Evolutionary conservation across 2,329 filamentous ascomycete species (phyloP), one percentile per base, ranked within the genome.

Genomic region (Pyrenochaeta sp.): DNA sequence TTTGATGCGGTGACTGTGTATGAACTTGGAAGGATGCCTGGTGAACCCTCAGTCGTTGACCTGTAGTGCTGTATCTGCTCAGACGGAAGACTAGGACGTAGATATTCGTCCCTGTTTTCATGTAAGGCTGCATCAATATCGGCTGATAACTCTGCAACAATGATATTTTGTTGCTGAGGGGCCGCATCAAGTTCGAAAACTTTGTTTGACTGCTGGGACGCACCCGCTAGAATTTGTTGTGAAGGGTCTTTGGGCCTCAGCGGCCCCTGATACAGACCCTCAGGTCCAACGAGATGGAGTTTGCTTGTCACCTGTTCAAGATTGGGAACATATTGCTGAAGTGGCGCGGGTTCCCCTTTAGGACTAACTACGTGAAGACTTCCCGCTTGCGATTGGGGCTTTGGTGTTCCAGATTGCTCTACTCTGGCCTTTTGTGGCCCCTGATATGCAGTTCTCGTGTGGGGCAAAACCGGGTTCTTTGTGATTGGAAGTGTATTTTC

Each of bases 81-180:
- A 46, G 32, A 47, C 45, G 54, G 56, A 42, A 50, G 56, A 39
- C 12, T 28, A 15, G 34, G 39, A 5, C 9, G 22, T 52, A 32
- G 13, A 25, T 24, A 12, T 52, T 48, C 27, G 12, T 22, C 6
- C 12, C 10, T 6, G 12, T 28, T 25, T 15, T 7, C 25, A 8
- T 40, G 39, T 8, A 59, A 19, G 5, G 54, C 54, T 2, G 50
- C 54, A 13, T 56, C 46, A 30, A 56, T 64, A 12, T 66, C 45
- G 30, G 62, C 67, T 4, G 69, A 66, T n/a, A 72, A 51, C 39
- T 69, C 62, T 13, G 65, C 62, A 27, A 70, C 54, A 47, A 66
- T 65, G 6, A 44, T 40, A 13, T 53, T 32, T 19, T 44, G 25
- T 6, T 39, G 7, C 5, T 37, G 9, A 27, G 52, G 47, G 10